phyloP scores from a whole-genome alignment of 1,284 basidiomycete genomes.

The Tylopilus sp. region DNA sequence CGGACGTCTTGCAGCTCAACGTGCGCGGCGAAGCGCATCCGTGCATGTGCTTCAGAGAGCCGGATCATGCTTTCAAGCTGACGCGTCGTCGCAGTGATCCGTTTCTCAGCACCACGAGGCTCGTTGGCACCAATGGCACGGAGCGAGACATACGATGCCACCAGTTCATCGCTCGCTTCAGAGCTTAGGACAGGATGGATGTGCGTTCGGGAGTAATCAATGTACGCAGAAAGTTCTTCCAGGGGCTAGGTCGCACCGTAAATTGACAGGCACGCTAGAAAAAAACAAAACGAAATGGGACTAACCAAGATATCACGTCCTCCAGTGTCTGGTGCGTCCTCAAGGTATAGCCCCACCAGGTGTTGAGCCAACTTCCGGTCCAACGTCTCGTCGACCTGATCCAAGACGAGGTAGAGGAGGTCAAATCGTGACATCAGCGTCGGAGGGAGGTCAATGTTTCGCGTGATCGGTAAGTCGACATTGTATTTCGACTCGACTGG shows the following conservation, averaged over 20 bases:
- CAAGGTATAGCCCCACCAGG: slow-evolving; percentile 90
- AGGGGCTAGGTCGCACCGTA: slow-evolving; percentile 58
- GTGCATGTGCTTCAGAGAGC: slow-evolving; percentile 93
- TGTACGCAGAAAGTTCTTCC: slow-evolving; percentile 89
- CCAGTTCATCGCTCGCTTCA: slow-evolving; percentile 81
- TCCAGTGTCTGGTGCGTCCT: slow-evolving; percentile 69
- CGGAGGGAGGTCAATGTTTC: slow-evolving; percentile 91
- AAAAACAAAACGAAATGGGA: slow-evolving; percentile 15
- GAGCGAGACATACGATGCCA: slow-evolving; percentile 89
- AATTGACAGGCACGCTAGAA: not conserved
- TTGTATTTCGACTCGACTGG: slow-evolving; percentile 97
- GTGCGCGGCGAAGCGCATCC: slow-evolving; percentile 86
- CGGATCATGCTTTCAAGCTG: slow-evolving; percentile 98
- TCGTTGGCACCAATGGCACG: slow-evolving; percentile 85
- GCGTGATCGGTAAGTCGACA: slow-evolving; percentile 80
- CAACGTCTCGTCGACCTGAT: slow-evolving; percentile 87
- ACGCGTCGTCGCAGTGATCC: slow-evolving; percentile 96
- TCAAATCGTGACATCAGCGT: slow-evolving; percentile 98
- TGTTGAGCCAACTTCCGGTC: slow-evolving; percentile 93
- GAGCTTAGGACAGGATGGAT: slow-evolving; percentile 89
- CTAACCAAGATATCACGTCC: slow-evolving; percentile 77
- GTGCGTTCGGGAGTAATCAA: slow-evolving; percentile 89
- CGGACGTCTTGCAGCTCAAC: slow-evolving; percentile 87
- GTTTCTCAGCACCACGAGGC: slow-evolving; percentile 81
- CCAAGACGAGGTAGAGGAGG: slow-evolving; percentile 94